phyloP scores from a whole-genome alignment of 345 rosid genomes.

The Citrus cavaleriei region DNA sequence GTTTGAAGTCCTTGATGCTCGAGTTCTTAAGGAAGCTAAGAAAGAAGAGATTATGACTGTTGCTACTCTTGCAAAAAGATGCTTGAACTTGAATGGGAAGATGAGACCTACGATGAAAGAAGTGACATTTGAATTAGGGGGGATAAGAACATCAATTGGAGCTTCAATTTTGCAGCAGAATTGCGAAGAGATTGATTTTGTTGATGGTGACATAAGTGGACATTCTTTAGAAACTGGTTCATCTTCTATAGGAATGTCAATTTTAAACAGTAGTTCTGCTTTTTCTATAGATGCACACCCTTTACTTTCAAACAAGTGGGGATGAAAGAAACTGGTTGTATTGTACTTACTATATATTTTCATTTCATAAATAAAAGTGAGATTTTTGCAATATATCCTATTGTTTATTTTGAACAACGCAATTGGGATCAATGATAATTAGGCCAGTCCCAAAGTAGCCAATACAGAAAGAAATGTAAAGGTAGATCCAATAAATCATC shows the following conservation, averaged over 20 bases:
- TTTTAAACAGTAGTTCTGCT: neutral
- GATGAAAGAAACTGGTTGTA: too few relatives aligned
- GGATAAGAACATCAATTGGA: neutral
- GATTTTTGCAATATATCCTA: too few relatives aligned
- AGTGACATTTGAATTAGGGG: conserved; percentile 10
- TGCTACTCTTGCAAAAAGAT: conserved; percentile 7
- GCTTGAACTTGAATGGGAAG: neutral
- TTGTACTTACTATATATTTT: too few relatives aligned
- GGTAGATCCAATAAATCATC: too few relatives aligned
- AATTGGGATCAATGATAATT: too few relatives aligned
- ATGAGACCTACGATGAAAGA: conserved; percentile 11
- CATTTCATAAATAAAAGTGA: too few relatives aligned
- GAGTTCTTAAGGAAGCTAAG: conserved; percentile 3
- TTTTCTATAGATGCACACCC: neutral
- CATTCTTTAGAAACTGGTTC: neutral
- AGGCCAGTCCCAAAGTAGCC: too few relatives aligned
- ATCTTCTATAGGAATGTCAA: neutral
- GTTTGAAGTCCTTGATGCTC: conserved; percentile 11
- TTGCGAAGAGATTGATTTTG: neutral
- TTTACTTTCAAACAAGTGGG: neutral
- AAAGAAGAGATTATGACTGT: neutral
- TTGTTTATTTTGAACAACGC: too few relatives aligned
- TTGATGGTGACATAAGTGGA: neutral
- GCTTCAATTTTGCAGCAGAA: neutral
- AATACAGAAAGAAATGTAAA: too few relatives aligned